These are phyloP conservation scores for Fusarium tupiense DNA, from an alignment of 2,329 filamentous ascomycete genomes.

Conservation along the genomic window DNA sequence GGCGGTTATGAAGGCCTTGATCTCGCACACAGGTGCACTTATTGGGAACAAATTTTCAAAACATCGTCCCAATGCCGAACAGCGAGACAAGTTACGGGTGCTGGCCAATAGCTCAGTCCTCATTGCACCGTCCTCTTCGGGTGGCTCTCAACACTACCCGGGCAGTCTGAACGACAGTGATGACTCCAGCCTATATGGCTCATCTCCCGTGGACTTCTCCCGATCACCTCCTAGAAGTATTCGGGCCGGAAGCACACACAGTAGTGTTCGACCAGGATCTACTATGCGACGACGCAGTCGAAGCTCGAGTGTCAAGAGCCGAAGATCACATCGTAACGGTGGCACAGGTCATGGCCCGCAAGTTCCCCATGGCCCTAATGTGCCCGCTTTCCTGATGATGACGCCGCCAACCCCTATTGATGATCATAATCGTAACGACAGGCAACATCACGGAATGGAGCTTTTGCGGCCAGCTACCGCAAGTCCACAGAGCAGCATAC, in stretches of 20 bases:
- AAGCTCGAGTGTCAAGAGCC: conserved; percentile 63
- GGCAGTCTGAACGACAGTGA: conserved; percentile 63
- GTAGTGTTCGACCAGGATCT: conserved; percentile 57
- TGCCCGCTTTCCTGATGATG: conserved; percentile 58
- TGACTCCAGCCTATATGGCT: conserved; percentile 65
- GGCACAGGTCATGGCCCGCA: conserved; percentile 37
- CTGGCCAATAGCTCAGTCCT: conserved; percentile 82
- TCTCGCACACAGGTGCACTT: conserved; percentile 94
- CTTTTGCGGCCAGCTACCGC: conserved; percentile 48
- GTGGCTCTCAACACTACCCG: conserved; percentile 49
- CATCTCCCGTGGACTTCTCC: conserved; percentile 66
- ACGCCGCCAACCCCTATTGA: conserved; percentile 57
- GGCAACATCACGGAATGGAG: conserved; percentile 43
- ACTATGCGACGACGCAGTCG: conserved; percentile 56
- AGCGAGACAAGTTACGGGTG: conserved; percentile 82
- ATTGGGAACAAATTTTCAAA: conserved; percentile 97
- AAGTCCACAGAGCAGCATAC: conserved; percentile 41
- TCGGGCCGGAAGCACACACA: conserved; percentile 58
- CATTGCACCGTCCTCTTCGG: conserved; percentile 57
- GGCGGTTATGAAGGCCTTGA: conserved; percentile 91
- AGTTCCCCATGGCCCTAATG: conserved; percentile 37
- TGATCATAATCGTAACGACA: conserved; percentile 30
- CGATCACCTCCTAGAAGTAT: conserved; percentile 66
- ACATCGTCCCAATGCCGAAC: conserved; percentile 82
- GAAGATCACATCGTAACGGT: conserved; percentile 53